Conservation (phyloP, 2,329 filamentous ascomycete species). For the Diaporthe nobilis region DNA sequence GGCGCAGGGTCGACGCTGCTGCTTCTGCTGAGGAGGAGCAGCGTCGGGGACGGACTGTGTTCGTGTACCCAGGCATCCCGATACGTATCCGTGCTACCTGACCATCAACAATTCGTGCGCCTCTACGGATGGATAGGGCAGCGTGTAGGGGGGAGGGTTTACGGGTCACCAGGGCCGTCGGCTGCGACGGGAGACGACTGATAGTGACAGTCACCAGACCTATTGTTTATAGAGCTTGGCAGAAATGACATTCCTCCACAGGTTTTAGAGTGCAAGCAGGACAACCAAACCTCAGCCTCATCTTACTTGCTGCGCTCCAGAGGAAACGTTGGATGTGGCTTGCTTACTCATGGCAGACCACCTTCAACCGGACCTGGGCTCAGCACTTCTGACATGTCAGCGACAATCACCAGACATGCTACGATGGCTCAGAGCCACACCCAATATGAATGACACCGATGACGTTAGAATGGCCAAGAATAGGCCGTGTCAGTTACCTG, state of each 20-base stretch:
- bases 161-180: not conserved
- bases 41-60: not conserved
- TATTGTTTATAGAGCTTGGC: not conserved
- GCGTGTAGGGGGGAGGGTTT: too few relatives aligned
- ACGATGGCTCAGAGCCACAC: not conserved
- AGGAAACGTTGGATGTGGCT: not conserved
- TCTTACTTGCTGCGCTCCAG: not conserved
- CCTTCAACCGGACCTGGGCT: not conserved
- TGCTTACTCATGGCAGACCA: not conserved
- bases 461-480: slow-evolving; percentile 13
- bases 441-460: not conserved
- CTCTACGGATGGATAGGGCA: not conserved
- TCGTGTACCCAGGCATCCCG: slow-evolving; percentile 7
- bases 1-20: not conserved
- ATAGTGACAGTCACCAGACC: not conserved
- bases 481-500: not conserved
- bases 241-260: not conserved
- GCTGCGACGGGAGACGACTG: not conserved
- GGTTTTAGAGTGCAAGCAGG: not conserved
- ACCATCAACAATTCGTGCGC: not conserved
- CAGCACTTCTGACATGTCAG: slow-evolving; percentile 5
- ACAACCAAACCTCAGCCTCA: not conserved
- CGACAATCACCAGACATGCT: slow-evolving; percentile 5
- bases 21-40: not conserved
- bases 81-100: not conserved